phyloP scores from a whole-genome alignment of 192 early-diverging fungal genomes.

The Phycomyces blakesleeanus region DNA sequence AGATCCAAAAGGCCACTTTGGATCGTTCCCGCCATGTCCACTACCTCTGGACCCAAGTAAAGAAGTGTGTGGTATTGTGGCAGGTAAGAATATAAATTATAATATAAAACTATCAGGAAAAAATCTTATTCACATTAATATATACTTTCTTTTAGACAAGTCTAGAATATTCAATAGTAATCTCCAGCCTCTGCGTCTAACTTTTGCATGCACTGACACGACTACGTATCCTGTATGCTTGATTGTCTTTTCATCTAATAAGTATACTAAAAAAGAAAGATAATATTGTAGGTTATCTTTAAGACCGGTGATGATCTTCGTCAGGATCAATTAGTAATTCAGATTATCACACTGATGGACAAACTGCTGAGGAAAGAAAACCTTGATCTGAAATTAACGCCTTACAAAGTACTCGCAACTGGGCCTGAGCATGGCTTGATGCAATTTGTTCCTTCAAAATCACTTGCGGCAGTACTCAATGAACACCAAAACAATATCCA shows the following conservation, averaged over 20 bases:
- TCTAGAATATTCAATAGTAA: slow-evolving; percentile 89
- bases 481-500: slow-evolving; percentile 84
- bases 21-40: slow-evolving; percentile 77
- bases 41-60: slow-evolving; percentile 90
- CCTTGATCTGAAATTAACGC: slow-evolving; percentile 87
- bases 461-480: slow-evolving; percentile 84
- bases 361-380: slow-evolving; percentile 92
- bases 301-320: slow-evolving; percentile 92
- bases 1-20: slow-evolving; percentile 81
- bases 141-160: slow-evolving; percentile 49
- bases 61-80: slow-evolving; percentile 81
- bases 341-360: slow-evolving; percentile 98
- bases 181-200: slow-evolving; percentile 81
- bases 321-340: slow-evolving; percentile 93
- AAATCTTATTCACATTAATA: neutral
- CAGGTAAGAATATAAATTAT: slow-evolving; percentile 45
- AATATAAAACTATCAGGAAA: too few species aligned
- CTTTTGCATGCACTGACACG: slow-evolving; percentile 82
- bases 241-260: neutral
- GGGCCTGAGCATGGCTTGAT: slow-evolving; percentile 93
- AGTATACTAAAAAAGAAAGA: neutral
- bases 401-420: slow-evolving; percentile 95
- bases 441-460: slow-evolving; percentile 88
- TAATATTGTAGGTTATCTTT: slow-evolving; percentile 69
- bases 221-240: slow-evolving; percentile 72